Evolutionary conservation across 768 basidiomycete genomes (phyloP).

Genomic region (Nidula microcarpa): DNA sequence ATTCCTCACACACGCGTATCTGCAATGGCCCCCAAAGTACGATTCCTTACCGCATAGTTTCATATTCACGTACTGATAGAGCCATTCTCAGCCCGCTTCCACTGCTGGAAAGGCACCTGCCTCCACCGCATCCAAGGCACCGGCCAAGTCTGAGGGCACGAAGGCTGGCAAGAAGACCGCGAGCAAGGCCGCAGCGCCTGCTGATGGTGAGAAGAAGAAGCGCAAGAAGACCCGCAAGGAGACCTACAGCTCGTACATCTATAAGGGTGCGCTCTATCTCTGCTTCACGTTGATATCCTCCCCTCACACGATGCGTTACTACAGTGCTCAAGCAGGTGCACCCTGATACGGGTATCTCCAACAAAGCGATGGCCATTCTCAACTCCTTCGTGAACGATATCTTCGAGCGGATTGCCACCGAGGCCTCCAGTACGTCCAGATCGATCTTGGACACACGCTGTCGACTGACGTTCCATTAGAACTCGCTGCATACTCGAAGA

Average conservation of each 20-base stretch:
- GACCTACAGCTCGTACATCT: conserved; percentile 84
- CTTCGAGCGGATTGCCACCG: conserved; percentile 81
- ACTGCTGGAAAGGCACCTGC: conserved; percentile 74
- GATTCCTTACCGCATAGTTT: not conserved
- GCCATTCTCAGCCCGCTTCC: conserved; percentile 49
- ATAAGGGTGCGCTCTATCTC: conserved; percentile 51
- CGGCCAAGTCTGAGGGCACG: conserved; percentile 34
- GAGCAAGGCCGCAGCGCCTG: conserved; percentile 27
- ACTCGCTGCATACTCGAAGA: conserved; percentile 97
- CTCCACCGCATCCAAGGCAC: conserved; percentile 60
- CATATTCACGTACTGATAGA: not conserved
- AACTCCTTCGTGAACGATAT: conserved; percentile 86
- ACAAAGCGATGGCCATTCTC: conserved; percentile 82
- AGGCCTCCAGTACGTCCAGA: conserved; percentile 70
- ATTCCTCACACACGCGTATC: not conserved
- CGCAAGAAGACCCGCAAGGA: conserved; percentile 78
- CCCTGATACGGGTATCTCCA: conserved; percentile 91
- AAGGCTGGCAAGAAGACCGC: conserved; percentile 1
- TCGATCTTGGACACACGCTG: not conserved
- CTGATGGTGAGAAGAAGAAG: conserved; percentile 75
- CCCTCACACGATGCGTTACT: conserved; percentile 1
- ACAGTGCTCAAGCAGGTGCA: conserved; percentile 87
- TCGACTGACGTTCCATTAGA: conserved; percentile 39
- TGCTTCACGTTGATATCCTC: not conserved
- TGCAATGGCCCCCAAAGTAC: conserved; percentile 27